phyloP scores from a whole-genome alignment of 768 basidiomycete species.

The Dentipellis fragilis region DNA sequence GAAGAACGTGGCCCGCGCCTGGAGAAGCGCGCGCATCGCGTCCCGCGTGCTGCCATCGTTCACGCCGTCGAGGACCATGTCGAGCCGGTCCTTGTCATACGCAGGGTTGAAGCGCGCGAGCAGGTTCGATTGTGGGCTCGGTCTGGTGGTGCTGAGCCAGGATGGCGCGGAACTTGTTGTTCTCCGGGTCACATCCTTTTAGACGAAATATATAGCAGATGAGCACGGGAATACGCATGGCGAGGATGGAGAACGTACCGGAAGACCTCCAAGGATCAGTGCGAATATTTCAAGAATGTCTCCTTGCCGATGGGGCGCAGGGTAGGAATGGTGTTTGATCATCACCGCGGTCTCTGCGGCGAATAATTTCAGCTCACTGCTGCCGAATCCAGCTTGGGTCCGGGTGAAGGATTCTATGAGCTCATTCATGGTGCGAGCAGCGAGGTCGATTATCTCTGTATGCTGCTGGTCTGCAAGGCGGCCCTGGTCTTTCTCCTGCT shows the following conservation, averaged over 20 bases:
- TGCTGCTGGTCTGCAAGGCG: not conserved
- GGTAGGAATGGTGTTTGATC: not conserved
- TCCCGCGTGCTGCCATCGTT: not conserved
- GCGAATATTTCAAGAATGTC: not conserved
- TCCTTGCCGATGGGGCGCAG: not conserved
- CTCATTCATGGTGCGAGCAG: not conserved
- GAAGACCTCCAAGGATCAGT: not conserved
- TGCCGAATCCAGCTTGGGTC: not conserved
- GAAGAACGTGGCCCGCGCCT: not conserved
- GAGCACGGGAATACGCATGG: not conserved
- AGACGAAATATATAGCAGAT: not conserved
- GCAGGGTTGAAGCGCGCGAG: not conserved
- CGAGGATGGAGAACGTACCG: not conserved
- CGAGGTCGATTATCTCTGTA: not conserved
- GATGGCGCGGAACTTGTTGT: not conserved
- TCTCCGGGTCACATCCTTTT: not conserved
- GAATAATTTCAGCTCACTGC: not conserved
- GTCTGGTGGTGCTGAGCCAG: not conserved
- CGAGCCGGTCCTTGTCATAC: not conserved
- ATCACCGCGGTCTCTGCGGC: not conserved
- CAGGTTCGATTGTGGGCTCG: not conserved
- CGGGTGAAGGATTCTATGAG: not conserved
- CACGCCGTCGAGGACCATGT: not conserved
- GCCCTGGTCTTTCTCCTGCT: not conserved
- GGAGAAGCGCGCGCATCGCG: not conserved